phyloP scores from a whole-genome alignment of 352 stramenopile species.

The Globisporangium spinosum region DNA sequence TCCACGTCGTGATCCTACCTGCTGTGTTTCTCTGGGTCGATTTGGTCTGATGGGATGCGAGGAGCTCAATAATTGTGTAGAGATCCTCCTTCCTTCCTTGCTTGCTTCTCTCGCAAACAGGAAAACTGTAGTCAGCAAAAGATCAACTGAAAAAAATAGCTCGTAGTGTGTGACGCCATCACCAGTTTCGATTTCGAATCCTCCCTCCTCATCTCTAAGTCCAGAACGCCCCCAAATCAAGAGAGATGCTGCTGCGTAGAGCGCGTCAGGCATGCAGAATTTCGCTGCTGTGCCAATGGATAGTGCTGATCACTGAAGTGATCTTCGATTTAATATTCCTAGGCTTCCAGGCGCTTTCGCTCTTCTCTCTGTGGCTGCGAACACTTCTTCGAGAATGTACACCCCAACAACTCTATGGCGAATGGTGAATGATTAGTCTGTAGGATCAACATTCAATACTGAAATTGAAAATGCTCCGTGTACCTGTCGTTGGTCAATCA shows the following conservation, averaged over 20 bases:
- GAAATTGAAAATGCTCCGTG: background rate
- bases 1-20: background rate
- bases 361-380: background rate
- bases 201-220: background rate
- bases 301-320: conserved; percentile 3
- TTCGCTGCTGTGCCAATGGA: background rate
- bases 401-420: background rate
- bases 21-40: background rate
- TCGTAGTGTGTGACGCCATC: background rate
- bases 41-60: background rate
- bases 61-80: background rate
- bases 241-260: background rate
- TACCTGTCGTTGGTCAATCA: background rate
- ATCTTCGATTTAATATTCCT: conserved; percentile 1
- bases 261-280: background rate
- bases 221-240: background rate
- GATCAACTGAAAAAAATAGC: background rate
- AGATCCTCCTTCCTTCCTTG: background rate
- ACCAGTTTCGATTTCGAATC: background rate
- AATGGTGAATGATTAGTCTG: background rate
- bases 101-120: background rate
- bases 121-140: background rate
- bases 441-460: background rate
- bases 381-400: background rate
- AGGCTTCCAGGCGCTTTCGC: background rate